Percentiles rank a stretch among this genome's conserved stretches.
Conservation (phyloP, 164 flowering plant species). For the Warburgia ugandensis region DNA sequence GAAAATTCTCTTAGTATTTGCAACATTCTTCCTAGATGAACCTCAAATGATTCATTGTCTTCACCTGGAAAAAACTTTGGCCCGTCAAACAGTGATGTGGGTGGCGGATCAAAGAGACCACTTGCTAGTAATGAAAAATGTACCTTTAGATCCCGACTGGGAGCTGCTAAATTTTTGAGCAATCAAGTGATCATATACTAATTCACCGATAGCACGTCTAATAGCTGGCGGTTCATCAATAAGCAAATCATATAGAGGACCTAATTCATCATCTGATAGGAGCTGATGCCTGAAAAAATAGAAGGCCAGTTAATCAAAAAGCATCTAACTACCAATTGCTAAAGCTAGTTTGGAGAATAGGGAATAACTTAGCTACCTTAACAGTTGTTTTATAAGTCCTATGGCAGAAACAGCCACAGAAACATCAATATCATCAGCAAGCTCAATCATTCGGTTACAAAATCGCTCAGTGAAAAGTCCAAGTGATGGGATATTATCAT, state of each 20-base stretch:
- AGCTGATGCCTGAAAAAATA: slow-evolving; percentile 74
- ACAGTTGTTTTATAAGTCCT: slow-evolving; percentile 85
- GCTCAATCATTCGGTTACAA: slow-evolving; percentile 88
- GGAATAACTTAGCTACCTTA: slow-evolving; percentile 40
- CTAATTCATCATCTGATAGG: slow-evolving; percentile 81
- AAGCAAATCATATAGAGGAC: slow-evolving; percentile 87
- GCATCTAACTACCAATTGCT: neutral
- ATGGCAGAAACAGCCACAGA: slow-evolving; percentile 97
- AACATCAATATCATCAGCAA: slow-evolving; percentile 96
- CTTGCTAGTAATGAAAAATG: too few species aligned
- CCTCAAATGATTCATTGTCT: slow-evolving; percentile 56
- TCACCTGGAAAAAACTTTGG: slow-evolving; percentile 37
- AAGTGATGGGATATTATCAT: slow-evolving; percentile 89
- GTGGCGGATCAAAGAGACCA: neutral
- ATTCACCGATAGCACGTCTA: slow-evolving; percentile 90
- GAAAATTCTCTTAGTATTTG: slow-evolving; percentile 87
- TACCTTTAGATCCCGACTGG: slow-evolving; percentile 54
- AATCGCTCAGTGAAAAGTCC: slow-evolving; percentile 92
- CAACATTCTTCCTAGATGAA: slow-evolving; percentile 82
- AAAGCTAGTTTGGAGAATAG: neutral
- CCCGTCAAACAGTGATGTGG: slow-evolving; percentile 2
- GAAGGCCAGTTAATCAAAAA: slow-evolving; percentile 5
- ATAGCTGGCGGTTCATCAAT: slow-evolving; percentile 90
- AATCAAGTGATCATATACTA: slow-evolving; percentile 95
- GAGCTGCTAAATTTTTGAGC: slow-evolving; percentile 81